A percentile compares a stretch with the other conserved stretches of the same genome.
These are phyloP conservation scores for Reticulascus tulasneorum DNA, from an alignment of 2,329 filamentous ascomycete genomes.

Conservation along the genomic window DNA sequence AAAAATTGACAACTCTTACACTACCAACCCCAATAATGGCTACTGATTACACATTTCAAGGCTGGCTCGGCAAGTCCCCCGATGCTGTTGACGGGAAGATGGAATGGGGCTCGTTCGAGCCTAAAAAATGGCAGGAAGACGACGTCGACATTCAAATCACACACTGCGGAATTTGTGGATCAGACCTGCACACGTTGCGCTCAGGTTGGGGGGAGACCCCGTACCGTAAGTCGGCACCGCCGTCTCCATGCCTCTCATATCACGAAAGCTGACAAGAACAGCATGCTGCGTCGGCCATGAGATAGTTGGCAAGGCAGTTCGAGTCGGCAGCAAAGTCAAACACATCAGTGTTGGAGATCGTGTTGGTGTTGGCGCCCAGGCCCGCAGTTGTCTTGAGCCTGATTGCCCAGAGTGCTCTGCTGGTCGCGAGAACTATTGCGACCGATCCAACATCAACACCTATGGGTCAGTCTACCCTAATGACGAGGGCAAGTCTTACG, in stretches of 20 bases:
- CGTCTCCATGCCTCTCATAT: no score
- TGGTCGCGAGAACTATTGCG: conserved; percentile 40
- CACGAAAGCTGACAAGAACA: conserved; percentile 9
- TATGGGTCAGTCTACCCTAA: conserved; percentile 49
- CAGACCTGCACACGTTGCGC: conserved; percentile 55
- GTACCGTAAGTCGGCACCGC: conserved; percentile 28
- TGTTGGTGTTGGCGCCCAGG: conserved; percentile 60
- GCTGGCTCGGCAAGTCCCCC: conserved; percentile 43
- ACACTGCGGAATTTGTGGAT: conserved; percentile 64
- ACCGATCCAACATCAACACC: conserved; percentile 38
- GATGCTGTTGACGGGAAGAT: conserved; percentile 46
- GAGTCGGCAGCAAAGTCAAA: conserved; percentile 43
- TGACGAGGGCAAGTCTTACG: conserved; percentile 54
- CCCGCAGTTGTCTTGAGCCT: conserved; percentile 45
- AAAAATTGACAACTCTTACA: no score
- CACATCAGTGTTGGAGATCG: conserved; percentile 58
- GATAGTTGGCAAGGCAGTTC: conserved; percentile 56
- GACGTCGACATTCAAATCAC: conserved; percentile 63
- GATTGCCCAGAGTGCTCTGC: conserved; percentile 38
- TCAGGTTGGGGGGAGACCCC: conserved; percentile 46
- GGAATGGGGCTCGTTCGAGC: conserved; percentile 53
- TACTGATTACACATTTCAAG: conserved; percentile 43
- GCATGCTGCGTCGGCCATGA: conserved; percentile 60
- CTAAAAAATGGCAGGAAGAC: conserved; percentile 62
- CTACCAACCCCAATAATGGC: conserved; percentile 19